Base-by-base conservation (phyloP, 805 yeast species). In the Yarrowia osloensis region DNA sequence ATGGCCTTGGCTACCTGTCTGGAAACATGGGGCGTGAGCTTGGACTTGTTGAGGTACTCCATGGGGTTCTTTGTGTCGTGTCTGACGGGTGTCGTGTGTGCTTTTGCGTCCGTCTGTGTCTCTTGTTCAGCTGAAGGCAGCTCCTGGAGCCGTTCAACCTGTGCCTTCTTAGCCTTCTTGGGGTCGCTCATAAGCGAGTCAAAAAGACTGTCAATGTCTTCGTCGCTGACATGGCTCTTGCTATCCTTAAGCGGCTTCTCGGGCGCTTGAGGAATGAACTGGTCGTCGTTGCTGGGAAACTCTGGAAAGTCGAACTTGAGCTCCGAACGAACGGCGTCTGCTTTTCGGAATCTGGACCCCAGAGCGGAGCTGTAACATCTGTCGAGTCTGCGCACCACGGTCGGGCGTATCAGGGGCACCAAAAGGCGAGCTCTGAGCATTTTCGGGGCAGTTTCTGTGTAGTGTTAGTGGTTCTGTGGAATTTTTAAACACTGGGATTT, bases 371-470 rank as follows among this genome's bases (percentile, higher is more conserved):
- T 15, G 47, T 55, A 55, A 13, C 12, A 5, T 28, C 35, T 26
- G 13, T 24, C 15, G 46, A n/a, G 29, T 33, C 29, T 4, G 59
- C 15, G 29, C 21, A 26, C 47, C 24, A 28, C 2, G 1, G 46
- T 47, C 21, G 49, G 63, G 4, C 63, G 28, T 15, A 40, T 15
- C 49, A 57, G 21, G 31, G 63, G 63, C 49, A 39, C 49, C 49
- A 57, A 40, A 11, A 57, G 49, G 17, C 49, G 21, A n/a, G 63
- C 63, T 40, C 63, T 12, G 1, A 57, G 28, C 63, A 57, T 55
- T 55, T 54, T n/a, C n/a, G n/a, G n/a, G n/a, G n/a, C n/a, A n/a
- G n/a, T n/a, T 54, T 15, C 11, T 40, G 21, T 57, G 47, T 28
- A 17, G 21, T 22, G 29, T 47, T 47, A 47, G 54, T 28, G 24